Conservation (phyloP, 2,329 filamentous ascomycete genomes). For the Phaeosphaeriaceae sp. region DNA sequence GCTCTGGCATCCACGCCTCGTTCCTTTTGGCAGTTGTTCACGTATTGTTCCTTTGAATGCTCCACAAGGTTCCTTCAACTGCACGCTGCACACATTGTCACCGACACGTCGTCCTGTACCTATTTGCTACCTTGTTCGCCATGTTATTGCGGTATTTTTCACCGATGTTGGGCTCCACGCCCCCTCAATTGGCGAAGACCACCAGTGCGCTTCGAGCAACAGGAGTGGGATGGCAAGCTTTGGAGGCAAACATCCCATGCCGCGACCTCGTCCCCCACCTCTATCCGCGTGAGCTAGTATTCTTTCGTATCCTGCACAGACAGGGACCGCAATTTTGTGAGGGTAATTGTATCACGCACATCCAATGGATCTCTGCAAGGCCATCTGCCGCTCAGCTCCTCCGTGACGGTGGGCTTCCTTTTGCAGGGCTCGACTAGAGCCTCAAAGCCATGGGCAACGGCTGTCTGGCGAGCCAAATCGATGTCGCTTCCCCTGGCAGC, state of each 20-base stretch:
- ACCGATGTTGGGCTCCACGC: conserved; percentile 7
- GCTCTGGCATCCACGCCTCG: conserved; percentile 10
- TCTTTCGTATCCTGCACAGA: conserved; percentile 19
- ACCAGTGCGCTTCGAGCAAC: conserved; percentile 15
- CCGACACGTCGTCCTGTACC: neutral
- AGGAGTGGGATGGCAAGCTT: conserved; percentile 18
- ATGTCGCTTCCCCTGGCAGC: conserved; percentile 20
- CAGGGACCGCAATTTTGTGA: conserved; percentile 25
- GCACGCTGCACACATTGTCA: neutral
- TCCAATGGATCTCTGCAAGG: conserved; percentile 16
- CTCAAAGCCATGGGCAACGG: conserved; percentile 32
- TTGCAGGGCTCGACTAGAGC: conserved; percentile 23
- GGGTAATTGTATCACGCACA: conserved; percentile 44
- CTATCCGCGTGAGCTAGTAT: conserved; percentile 25
- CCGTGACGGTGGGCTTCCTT: conserved; percentile 4
- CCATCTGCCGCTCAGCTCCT: conserved; percentile 11
- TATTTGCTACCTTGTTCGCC: neutral
- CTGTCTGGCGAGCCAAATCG: conserved; percentile 1
- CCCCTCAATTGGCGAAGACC: conserved; percentile 13
- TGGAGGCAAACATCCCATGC: conserved; percentile 17
- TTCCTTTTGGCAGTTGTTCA: conserved; percentile 26
- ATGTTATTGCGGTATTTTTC: conserved; percentile 24
- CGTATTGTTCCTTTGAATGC: conserved; percentile 3
- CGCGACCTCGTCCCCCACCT: conserved; percentile 25
- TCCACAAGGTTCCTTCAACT: neutral